Percentiles rank a stretch among this genome's conserved stretches.
These are phyloP conservation scores for Kodamaea lidongshanica DNA, from an alignment of 805 yeast species.

Conservation along the genomic window DNA sequence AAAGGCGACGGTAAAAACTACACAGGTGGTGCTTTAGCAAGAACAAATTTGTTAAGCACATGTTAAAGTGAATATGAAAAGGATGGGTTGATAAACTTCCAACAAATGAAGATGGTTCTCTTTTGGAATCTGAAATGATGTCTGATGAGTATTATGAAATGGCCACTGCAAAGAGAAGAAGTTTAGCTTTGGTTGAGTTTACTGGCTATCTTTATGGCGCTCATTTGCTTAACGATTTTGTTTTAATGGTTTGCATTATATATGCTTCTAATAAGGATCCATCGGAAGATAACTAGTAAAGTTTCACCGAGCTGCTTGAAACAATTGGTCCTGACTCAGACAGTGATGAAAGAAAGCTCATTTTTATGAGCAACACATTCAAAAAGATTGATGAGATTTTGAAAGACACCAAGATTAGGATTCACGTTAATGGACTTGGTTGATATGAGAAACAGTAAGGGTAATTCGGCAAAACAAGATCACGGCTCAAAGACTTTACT, in stretches of 20 bases:
- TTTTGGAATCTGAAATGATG: slow-evolving; percentile 80
- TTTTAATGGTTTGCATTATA: slow-evolving; percentile 66
- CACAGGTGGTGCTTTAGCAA: slow-evolving; percentile 68
- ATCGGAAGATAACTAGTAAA: slow-evolving; percentile 84
- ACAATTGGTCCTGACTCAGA: slow-evolving; percentile 81
- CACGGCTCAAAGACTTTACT: slow-evolving; percentile 91
- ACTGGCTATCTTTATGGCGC: slow-evolving; percentile 87
- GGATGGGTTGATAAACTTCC: slow-evolving; percentile 90
- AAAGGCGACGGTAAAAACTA: slow-evolving; percentile 37
- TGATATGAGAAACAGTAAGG: slow-evolving; percentile 62
- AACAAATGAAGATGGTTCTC: slow-evolving; percentile 71
- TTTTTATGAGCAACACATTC: slow-evolving; percentile 53
- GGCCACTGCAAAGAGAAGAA: slow-evolving; percentile 95
- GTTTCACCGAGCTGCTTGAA: slow-evolving; percentile 70
- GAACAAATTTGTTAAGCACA: slow-evolving; percentile 70
- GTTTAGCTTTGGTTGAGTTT: slow-evolving; percentile 89
- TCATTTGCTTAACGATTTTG: slow-evolving; percentile 64
- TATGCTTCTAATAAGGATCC: slow-evolving; percentile 60
- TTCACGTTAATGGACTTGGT: slow-evolving; percentile 83
- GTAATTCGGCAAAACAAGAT: slow-evolving; percentile 58
- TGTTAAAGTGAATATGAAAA: slow-evolving; percentile 91
- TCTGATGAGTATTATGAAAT: slow-evolving; percentile 87
- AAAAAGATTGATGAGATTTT: slow-evolving; percentile 45
- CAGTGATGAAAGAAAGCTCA: slow-evolving; percentile 37
- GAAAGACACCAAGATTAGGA: slow-evolving; percentile 59